Conservation (phyloP, 345 rosid genomes). For the Nasturtium officinale region DNA sequence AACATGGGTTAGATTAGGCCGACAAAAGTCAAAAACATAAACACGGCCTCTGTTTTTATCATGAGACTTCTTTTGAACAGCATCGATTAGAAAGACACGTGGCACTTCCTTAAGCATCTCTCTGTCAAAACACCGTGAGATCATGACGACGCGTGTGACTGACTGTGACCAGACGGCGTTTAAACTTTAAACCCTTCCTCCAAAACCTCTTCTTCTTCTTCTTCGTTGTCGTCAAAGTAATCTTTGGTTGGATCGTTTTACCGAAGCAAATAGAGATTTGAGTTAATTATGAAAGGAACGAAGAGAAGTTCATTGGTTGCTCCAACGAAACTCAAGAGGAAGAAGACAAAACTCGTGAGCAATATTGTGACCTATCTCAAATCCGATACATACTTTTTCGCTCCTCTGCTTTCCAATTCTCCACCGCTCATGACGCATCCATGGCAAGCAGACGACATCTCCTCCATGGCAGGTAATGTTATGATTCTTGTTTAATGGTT, state of each 20-base stretch:
- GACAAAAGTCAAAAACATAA: background rate
- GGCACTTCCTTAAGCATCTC: constrained; percentile 3
- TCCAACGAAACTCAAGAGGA: constrained; percentile 40
- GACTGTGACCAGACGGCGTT: constrained; percentile 12
- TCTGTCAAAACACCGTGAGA: constrained; percentile 28
- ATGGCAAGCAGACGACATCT: background rate
- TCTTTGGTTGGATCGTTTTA: background rate
- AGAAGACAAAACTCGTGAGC: constrained; percentile 34
- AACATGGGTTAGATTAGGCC: constrained; percentile 18
- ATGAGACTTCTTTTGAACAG: background rate
- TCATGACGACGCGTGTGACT: constrained; percentile 34
- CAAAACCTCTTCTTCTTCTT: background rate
- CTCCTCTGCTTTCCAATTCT: constrained; percentile 45
- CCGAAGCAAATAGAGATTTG: background rate
- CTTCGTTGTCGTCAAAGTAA: background rate
- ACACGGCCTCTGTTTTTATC: background rate
- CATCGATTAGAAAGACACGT: constrained; percentile 19
- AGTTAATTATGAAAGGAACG: constrained; percentile 2
- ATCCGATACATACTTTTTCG: constrained; percentile 53
- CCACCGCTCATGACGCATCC: constrained; percentile 5
- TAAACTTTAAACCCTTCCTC: constrained; percentile 12
- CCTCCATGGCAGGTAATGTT: constrained; percentile 24
- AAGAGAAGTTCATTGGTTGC: constrained; percentile 3
- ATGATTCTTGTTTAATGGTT: background rate
- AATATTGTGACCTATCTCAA: constrained; percentile 46